phyloP scores from a whole-genome alignment of 2,329 filamentous ascomycete species.

The Colletotrichum magnum region DNA sequence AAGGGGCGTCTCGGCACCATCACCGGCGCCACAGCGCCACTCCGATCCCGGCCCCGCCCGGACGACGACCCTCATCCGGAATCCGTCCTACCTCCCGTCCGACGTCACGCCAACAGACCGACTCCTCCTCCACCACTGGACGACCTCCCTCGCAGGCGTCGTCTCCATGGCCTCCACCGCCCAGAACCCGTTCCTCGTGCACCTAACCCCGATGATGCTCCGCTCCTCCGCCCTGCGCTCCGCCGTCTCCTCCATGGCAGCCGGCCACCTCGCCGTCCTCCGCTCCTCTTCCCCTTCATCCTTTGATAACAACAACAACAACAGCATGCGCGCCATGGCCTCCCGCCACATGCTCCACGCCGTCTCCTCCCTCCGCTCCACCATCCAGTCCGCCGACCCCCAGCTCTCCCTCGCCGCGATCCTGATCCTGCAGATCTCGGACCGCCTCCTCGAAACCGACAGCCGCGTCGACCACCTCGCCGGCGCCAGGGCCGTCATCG shows the following conservation, averaged over 20 bases:
- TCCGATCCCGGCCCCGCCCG: not conserved
- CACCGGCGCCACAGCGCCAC: not conserved
- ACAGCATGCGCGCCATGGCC: slow-evolving; percentile 43
- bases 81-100: slow-evolving; percentile 13
- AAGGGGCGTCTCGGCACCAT: not conserved
- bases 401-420: slow-evolving; percentile 49
- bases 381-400: slow-evolving; percentile 36
- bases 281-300: slow-evolving; percentile 11
- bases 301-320: slow-evolving; percentile 41
- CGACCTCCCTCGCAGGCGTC: slow-evolving; percentile 44
- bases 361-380: slow-evolving; percentile 30
- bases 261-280: slow-evolving; percentile 48
- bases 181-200: slow-evolving; percentile 48
- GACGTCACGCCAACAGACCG: slow-evolving; percentile 31
- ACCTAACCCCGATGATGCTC: slow-evolving; percentile 49
- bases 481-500: slow-evolving; percentile 50
- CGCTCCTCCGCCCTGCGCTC: slow-evolving; percentile 46
- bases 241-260: slow-evolving; percentile 49
- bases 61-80: slow-evolving; percentile 12
- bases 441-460: slow-evolving; percentile 48
- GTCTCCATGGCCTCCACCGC: slow-evolving; percentile 47
- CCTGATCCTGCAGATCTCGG: slow-evolving; percentile 49
- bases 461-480: slow-evolving; percentile 48
- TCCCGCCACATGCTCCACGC: slow-evolving; percentile 44
- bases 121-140: slow-evolving; percentile 49